Percentiles rank a stretch among this genome's conserved stretches.
Evolutionary conservation across 306 rosid genomes (phyloP).

Genomic region (Quercus variabilis): DNA sequence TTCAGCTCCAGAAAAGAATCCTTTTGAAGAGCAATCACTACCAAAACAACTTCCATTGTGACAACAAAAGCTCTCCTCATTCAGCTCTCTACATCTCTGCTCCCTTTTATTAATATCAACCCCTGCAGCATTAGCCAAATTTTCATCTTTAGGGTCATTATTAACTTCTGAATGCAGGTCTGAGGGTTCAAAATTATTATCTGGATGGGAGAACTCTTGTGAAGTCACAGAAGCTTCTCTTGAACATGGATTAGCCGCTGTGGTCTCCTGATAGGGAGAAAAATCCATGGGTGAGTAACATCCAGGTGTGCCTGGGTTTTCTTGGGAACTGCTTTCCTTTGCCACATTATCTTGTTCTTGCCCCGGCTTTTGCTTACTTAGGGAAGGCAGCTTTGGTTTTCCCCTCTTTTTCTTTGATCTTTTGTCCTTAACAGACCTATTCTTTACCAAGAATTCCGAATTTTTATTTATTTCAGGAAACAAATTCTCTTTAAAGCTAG

Average conservation of each 20-base stretch:
- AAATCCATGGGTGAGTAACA: slow-evolving; percentile 82
- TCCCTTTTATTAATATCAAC: slow-evolving; percentile 14
- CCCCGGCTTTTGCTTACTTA: slow-evolving; percentile 38
- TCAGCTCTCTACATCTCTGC: slow-evolving; percentile 25
- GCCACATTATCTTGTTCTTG: slow-evolving; percentile 38
- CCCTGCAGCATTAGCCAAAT: slow-evolving; percentile 28
- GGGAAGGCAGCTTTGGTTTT: slow-evolving; percentile 41
- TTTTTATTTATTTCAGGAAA: slow-evolving; percentile 45
- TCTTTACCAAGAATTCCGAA: slow-evolving; percentile 33
- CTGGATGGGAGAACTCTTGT: slow-evolving; percentile 22
- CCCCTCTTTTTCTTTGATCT: slow-evolving; percentile 47
- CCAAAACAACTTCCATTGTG: slow-evolving; percentile 17
- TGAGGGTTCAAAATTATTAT: slow-evolving; percentile 9
- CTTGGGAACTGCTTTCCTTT: slow-evolving; percentile 38
- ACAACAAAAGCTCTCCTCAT: slow-evolving; percentile 4
- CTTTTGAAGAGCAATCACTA: slow-evolving; percentile 18
- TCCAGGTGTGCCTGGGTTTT: slow-evolving; percentile 55
- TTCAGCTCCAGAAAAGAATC: slow-evolving; percentile 34
- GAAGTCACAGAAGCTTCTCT: slow-evolving; percentile 32
- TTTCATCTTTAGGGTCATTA: slow-evolving; percentile 30
- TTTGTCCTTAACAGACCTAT: slow-evolving; percentile 48
- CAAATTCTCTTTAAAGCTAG: slow-evolving; percentile 61
- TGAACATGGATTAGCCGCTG: slow-evolving; percentile 34
- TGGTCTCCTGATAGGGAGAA: slow-evolving; percentile 73
- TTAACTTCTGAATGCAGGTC: slow-evolving; percentile 30